phyloP scores from a whole-genome alignment of 129 eudicot genomes.

The Saussurea involucrata region DNA sequence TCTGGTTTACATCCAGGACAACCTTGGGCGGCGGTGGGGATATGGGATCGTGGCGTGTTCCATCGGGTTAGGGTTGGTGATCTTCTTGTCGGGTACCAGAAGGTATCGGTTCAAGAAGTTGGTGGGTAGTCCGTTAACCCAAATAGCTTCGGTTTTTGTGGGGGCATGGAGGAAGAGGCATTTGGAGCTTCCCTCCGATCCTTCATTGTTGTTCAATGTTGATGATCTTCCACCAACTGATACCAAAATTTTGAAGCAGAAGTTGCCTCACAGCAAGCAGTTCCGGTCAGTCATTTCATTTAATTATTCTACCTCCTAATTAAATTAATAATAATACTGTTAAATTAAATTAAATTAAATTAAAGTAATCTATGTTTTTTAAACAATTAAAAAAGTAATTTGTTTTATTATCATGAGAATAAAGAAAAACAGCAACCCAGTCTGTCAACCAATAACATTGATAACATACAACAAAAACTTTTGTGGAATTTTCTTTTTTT shows the following conservation, averaged over 20 bases:
- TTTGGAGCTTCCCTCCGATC: slow-evolving; percentile 69
- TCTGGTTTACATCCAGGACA: slow-evolving; percentile 82
- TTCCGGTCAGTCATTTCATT: slow-evolving; percentile 52
- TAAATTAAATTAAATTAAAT: too few relatives aligned
- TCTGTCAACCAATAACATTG: background rate
- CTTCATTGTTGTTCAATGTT: slow-evolving; percentile 43
- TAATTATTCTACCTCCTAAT: background rate
- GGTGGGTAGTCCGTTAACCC: slow-evolving; percentile 89
- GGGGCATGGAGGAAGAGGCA: slow-evolving; percentile 78
- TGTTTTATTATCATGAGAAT: too few relatives aligned
- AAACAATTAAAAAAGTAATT: background rate
- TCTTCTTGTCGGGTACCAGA: slow-evolving; percentile 69
- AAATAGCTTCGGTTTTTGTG: slow-evolving; percentile 71
- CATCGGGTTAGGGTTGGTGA: slow-evolving; percentile 51
- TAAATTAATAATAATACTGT: background rate
- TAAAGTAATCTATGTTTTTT: background rate
- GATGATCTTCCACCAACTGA: slow-evolving; percentile 39
- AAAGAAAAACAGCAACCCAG: background rate
- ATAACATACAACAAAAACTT: background rate
- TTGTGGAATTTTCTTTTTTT: background rate
- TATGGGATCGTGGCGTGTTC: slow-evolving; percentile 81
- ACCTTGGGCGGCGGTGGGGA: slow-evolving; percentile 87
- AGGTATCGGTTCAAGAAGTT: slow-evolving; percentile 90
- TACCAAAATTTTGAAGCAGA: slow-evolving; percentile 48
- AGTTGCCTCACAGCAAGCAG: slow-evolving; percentile 79